A percentile compares a stretch with the other conserved stretches of the same genome.
Evolutionary conservation across 169 alveolate species (phyloP).

Genomic region (Plasmodium vivax): DNA sequence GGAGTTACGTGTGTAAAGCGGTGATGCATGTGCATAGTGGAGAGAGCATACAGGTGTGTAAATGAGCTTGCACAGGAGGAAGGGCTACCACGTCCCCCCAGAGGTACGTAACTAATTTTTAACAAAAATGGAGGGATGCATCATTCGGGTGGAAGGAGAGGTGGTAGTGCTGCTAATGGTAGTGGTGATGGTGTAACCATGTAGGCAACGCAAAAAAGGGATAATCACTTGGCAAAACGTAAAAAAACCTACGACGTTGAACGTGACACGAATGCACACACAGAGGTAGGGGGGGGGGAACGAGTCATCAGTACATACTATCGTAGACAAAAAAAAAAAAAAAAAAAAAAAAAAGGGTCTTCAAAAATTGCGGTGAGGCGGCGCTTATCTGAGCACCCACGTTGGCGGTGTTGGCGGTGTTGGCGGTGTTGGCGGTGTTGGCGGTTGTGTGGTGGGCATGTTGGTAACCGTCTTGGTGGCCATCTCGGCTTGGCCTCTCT

Average conservation of each 20-base stretch:
- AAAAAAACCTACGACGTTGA: neutral
- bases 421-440: neutral
- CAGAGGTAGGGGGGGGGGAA: neutral
- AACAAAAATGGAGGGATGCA: neutral
- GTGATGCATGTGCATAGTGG: neutral
- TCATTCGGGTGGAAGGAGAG: neutral
- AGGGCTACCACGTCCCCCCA: neutral
- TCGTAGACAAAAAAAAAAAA: neutral
- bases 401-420: neutral
- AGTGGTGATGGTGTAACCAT: no score
- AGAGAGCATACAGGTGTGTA: no score
- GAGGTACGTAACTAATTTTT: neutral
- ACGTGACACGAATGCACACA: neutral
- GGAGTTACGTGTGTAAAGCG: neutral
- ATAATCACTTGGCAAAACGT: slow-evolving; percentile 1
- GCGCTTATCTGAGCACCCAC: neutral
- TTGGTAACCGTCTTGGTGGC: no score
- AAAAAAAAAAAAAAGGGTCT: neutral
- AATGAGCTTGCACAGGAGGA: neutral
- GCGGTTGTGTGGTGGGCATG: no score
- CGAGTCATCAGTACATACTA: neutral
- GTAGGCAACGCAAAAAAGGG: slow-evolving; percentile 39
- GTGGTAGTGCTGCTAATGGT: no score
- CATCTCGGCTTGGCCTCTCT: no score
- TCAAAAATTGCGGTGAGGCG: neutral